A percentile compares a stretch with the other conserved stretches of the same genome.
phyloP scores from a whole-genome alignment of 2,329 filamentous ascomycete species.

The Fusarium chlamydosporum region DNA sequence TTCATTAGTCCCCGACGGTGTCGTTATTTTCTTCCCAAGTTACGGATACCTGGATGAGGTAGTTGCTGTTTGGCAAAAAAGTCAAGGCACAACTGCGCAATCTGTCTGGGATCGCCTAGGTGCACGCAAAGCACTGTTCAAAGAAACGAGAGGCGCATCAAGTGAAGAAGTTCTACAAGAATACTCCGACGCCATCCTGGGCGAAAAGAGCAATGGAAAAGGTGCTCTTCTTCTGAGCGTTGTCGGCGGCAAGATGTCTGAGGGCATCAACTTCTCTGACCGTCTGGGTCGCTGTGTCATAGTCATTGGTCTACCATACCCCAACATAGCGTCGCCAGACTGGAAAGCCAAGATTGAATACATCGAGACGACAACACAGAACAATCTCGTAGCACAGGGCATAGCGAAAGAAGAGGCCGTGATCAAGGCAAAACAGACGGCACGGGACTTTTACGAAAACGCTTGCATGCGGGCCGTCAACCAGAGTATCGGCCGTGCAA shows the following conservation, averaged over 20 bases:
- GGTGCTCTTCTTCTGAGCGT: constrained; percentile 91
- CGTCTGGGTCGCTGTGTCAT: constrained; percentile 88
- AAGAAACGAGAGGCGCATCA: constrained; percentile 67
- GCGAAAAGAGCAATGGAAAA: constrained; percentile 55
- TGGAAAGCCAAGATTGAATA: constrained; percentile 95
- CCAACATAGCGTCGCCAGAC: constrained; percentile 88
- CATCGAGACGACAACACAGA: constrained; percentile 73
- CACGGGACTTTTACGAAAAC: constrained; percentile 91
- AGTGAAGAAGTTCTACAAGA: constrained; percentile 79
- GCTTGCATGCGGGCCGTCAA: constrained; percentile 97
- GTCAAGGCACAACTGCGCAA: constrained; percentile 48
- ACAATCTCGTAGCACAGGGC: constrained; percentile 53
- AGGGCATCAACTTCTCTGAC: constrained; percentile 99
- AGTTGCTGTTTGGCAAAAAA: constrained; percentile 70
- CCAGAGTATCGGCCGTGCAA: constrained; percentile 93
- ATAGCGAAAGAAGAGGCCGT: constrained; percentile 49
- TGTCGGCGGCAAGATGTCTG: constrained; percentile 93
- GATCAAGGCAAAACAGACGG: constrained; percentile 66
- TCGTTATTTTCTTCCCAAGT: constrained; percentile 96
- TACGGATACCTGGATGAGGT: constrained; percentile 91
- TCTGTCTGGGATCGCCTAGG: constrained; percentile 72
- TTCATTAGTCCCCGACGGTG: constrained; percentile 83
- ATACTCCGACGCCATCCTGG: constrained; percentile 78
- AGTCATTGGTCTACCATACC: constrained; percentile 93
- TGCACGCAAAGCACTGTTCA: constrained; percentile 73